Evolutionary conservation across 2,329 filamentous ascomycete species (phyloP).

Genomic region (Botrytis fragariae): DNA sequence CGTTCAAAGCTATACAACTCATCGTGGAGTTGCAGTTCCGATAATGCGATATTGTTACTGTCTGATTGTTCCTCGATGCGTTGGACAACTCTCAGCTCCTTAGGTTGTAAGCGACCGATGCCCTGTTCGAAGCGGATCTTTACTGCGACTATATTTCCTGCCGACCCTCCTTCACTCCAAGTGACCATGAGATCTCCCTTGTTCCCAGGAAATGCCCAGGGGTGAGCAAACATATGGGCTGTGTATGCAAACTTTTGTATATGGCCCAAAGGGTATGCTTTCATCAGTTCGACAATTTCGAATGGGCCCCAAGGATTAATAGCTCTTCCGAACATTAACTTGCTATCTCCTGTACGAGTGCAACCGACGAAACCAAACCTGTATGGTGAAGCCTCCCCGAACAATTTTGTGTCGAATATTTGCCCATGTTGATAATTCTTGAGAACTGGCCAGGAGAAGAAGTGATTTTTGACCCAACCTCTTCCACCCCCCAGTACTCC

Average conservation of each 20-base stretch:
- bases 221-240: slow-evolving; percentile 31
- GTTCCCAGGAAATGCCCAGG: slow-evolving; percentile 26
- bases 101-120: slow-evolving; percentile 15
- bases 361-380: slow-evolving; percentile 27
- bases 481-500: slow-evolving; percentile 23
- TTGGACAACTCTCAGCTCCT: background rate
- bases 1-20: slow-evolving; percentile 7
- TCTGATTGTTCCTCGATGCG: background rate
- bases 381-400: slow-evolving; percentile 23
- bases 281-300: slow-evolving; percentile 20
- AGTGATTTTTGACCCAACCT: slow-evolving; percentile 20
- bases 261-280: slow-evolving; percentile 17
- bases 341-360: slow-evolving; percentile 23
- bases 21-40: slow-evolving; percentile 5
- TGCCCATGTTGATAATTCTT: slow-evolving; percentile 27
- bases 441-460: slow-evolving; percentile 19
- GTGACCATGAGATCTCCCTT: slow-evolving; percentile 28
- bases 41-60: slow-evolving; percentile 7
- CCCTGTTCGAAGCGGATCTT: slow-evolving; percentile 22
- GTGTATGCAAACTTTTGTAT: slow-evolving; percentile 13
- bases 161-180: slow-evolving; percentile 28
- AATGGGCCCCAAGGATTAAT: slow-evolving; percentile 26
- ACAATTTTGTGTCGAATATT: slow-evolving; percentile 28
- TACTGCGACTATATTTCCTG: slow-evolving; percentile 26
- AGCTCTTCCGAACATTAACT: slow-evolving; percentile 26